Base-by-base conservation (phyloP, 768 basidiomycete species). In the Cyathus striatus region DNA sequence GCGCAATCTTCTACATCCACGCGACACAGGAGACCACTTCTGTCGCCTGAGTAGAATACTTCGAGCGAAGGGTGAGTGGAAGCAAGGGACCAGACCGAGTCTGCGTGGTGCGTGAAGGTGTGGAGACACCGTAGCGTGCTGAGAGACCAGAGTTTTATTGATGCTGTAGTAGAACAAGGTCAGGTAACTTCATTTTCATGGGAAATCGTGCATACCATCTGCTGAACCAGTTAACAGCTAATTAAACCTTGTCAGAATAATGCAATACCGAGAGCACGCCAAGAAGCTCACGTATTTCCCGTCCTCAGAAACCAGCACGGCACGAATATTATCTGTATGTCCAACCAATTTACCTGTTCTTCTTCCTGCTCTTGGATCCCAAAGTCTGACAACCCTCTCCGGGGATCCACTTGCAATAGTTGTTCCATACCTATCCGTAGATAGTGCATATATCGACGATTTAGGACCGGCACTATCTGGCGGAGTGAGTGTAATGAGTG, bases 321-420 rank as follows among this genome's bases (percentile, higher is more conserved):
- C 81, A 6, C 95, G 77, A 46, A 99, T 93, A 53, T 97, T 98
- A 62, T 99, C 96, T 0, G 95, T 95, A 59, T 99, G 95, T 0
- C 95, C 95, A 5, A 97, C 90, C 1, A 98, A 75, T 56, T 96
- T 91, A 9, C 84, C 78, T 2, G 75, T 82, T 34, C 87, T 73
- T 55, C 84, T 89, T 6, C 89, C 89, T 1, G 81, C 76, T 13
- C 96, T 75, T 3, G 94, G 91, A 57, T 99, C 96, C 93, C 93
- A 99, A 47, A 96, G 66, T 17, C 93, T 71, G 20, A 99, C 70
- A 2, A 97, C 87, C 18, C 90, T 75, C 58, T 97, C 95, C 0
- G 95, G 95, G 2, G 90, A 88, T 0, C 95, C 95, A 5, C 89
- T 87, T 12, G 86, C 94, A 24, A 99, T 76, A 4, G 83, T 72